Evolutionary conservation across 805 yeast genomes (phyloP), one percentile per base, ranked within the genome.

Genomic region (Tetrapisispora phaffii): DNA sequence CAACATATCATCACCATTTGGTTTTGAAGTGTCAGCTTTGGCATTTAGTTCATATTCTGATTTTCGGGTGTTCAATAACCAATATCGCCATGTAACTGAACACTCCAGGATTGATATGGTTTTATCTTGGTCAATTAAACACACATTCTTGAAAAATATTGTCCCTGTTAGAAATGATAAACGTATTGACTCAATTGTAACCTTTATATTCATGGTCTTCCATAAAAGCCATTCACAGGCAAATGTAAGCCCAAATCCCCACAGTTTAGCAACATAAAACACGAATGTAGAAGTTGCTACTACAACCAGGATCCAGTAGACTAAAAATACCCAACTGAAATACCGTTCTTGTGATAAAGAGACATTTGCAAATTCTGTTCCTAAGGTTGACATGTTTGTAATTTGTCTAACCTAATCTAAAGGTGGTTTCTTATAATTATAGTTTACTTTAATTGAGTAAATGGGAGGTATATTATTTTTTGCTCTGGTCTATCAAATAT

Each of bases 1-100:
- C 13, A n/a, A n/a, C 13, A 28, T 9, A 28, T 28, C 46, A 33
- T 46, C 43, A 36, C 22, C 39, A 23, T 42, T 26, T 46, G 52
- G 12, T 29, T 29, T 23, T 19, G 9, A 3, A 15, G 33, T 36
- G 5, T 23, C 16, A n/a, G 22, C 15, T n/a, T 28, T 31, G 15
- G 6, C 12, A 21, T 8, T 20, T 16, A 42, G 7, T 21, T 48
- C 48, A 39, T 34, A 56, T 28, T 44, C 55, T 33, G 57, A 58
- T 50, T 47, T 48, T 51, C 75, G 65, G 16, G 72, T 60, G 5
- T 63, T 59, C 4, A 69, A 65, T 42, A 86, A 67, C 97, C 97
- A 93, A 61, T 87, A 90, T 48, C 94, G 65, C 97, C 97, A 93
- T 0, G 95, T 85, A 23, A 90, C 58, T 53, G 78, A 76, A 1